Percentiles rank a stretch among this genome's conserved stretches.
These are phyloP conservation scores for Biscogniauxia sp. DNA, from an alignment of 2,329 filamentous ascomycete species.

Conservation along the genomic window DNA sequence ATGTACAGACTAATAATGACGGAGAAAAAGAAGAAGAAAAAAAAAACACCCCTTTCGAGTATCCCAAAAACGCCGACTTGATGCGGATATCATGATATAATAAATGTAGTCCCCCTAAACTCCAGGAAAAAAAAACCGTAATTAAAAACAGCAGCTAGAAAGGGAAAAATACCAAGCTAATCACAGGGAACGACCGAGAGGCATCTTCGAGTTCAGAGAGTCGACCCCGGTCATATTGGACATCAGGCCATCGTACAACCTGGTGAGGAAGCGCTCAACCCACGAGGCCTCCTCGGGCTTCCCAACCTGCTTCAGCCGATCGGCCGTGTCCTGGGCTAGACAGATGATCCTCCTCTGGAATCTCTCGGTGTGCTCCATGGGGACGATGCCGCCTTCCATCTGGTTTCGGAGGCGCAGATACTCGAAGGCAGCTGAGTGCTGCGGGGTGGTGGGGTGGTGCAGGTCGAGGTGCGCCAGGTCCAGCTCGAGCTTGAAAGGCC, in stretches of 20 bases:
- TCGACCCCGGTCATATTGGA: constrained; percentile 12
- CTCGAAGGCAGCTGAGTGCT: constrained; percentile 44
- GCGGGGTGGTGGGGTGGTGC: constrained; percentile 52
- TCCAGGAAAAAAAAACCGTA: too few relatives aligned
- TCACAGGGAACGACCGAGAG: constrained; percentile 9
- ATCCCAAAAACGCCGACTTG: constrained; percentile 17
- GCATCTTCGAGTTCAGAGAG: constrained; percentile 10
- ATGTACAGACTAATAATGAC: too few relatives aligned
- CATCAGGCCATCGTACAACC: constrained; percentile 19
- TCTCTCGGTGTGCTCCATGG: constrained; percentile 1
- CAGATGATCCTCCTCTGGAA: constrained; percentile 15
- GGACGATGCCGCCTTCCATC: constrained; percentile 2
- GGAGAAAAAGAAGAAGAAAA: too few relatives aligned
- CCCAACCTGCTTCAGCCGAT: constrained; percentile 23
- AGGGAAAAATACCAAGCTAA: neutral
- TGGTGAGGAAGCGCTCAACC: constrained; percentile 22
- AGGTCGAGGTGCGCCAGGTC: constrained; percentile 54
- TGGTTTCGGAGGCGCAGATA: constrained; percentile 36
- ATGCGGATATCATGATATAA: constrained; percentile 13
- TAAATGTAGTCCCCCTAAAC: neutral
- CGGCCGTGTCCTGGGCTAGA: constrained; percentile 26
- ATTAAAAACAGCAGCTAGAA: neutral
- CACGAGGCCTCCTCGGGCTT: constrained; percentile 24
- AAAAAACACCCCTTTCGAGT: neutral
- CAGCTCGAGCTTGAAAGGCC: constrained; percentile 39